A percentile compares a stretch with the other conserved stretches of the same genome.
phyloP scores from a whole-genome alignment of 1,284 basidiomycete genomes.

The Phylloboletellus chloephorus region DNA sequence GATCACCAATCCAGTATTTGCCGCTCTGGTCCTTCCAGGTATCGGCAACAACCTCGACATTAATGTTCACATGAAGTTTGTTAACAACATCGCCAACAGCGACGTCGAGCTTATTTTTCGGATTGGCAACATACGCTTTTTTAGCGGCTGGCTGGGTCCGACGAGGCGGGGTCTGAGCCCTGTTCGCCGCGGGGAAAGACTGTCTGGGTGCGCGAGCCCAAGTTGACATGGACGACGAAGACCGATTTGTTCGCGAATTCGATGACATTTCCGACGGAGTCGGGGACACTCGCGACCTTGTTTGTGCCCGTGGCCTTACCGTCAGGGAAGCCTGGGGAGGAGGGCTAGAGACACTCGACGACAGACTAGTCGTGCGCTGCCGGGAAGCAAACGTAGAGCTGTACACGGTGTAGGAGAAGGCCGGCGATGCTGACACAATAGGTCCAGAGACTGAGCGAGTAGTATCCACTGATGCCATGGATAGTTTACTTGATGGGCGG shows the following conservation, averaged over 20 bases:
- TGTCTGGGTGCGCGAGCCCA: conserved; percentile 67
- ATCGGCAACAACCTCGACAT: conserved; percentile 75
- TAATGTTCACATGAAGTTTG: conserved; percentile 79
- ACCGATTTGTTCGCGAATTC: conserved; percentile 39
- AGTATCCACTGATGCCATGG: conserved; percentile 26
- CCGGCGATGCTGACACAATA: conserved; percentile 23
- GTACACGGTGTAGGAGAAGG: conserved; percentile 40
- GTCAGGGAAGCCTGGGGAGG: conserved; percentile 32
- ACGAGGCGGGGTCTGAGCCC: conserved; percentile 42
- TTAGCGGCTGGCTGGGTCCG: conserved; percentile 36
- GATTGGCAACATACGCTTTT: conserved; percentile 78
- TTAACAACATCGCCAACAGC: conserved; percentile 91
- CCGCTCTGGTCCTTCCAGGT: conserved; percentile 88
- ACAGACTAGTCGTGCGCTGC: conserved; percentile 66
- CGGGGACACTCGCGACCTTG: conserved; percentile 49
- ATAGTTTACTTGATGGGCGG: conserved; percentile 29
- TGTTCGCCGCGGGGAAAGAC: conserved; percentile 43
- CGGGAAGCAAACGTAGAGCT: conserved; percentile 74
- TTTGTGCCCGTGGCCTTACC: conserved; percentile 40
- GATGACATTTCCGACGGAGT: conserved; percentile 49
- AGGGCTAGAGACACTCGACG: conserved; percentile 37
- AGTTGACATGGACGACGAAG: conserved; percentile 47
- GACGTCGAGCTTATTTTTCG: conserved; percentile 85
- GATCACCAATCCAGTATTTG: conserved; percentile 92
- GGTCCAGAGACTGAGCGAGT: conserved; percentile 35